A percentile compares a stretch with the other conserved stretches of the same genome.
phyloP scores from a whole-genome alignment of 192 early-diverging fungal species.

The Rhizophagus clarus region DNA sequence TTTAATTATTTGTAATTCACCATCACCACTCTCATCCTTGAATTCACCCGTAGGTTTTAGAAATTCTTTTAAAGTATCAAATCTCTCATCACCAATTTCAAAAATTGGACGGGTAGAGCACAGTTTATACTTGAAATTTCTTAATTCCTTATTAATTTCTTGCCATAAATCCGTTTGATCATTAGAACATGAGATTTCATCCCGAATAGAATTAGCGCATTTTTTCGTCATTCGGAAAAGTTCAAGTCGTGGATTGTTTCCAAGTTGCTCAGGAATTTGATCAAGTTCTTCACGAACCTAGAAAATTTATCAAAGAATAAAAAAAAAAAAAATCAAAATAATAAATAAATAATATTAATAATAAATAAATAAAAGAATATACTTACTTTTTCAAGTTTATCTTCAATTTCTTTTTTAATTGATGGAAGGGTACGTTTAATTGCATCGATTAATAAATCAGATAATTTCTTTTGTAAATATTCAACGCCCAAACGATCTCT shows the following conservation, averaged over 20 bases:
- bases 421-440: background rate
- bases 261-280: background rate
- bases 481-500: background rate
- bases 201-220: background rate
- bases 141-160: background rate
- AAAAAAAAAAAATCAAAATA: background rate
- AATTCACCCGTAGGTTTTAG: background rate
- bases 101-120: background rate
- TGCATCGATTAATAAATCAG: conserved; percentile 17
- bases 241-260: background rate
- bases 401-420: conserved; percentile 24
- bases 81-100: background rate
- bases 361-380: background rate
- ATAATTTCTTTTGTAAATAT: conserved; percentile 7
- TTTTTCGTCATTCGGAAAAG: background rate
- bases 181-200: background rate
- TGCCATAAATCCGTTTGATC: background rate
- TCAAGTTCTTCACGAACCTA: background rate
- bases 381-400: background rate
- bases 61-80: background rate
- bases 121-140: background rate
- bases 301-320: background rate
- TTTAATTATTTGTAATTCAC: background rate
- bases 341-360: background rate
- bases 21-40: background rate